Percentiles rank a stretch among this genome's conserved stretches.
These are phyloP conservation scores for Penicillium freii DNA, from an alignment of 2,329 filamentous ascomycete species.

Conservation along the genomic window DNA sequence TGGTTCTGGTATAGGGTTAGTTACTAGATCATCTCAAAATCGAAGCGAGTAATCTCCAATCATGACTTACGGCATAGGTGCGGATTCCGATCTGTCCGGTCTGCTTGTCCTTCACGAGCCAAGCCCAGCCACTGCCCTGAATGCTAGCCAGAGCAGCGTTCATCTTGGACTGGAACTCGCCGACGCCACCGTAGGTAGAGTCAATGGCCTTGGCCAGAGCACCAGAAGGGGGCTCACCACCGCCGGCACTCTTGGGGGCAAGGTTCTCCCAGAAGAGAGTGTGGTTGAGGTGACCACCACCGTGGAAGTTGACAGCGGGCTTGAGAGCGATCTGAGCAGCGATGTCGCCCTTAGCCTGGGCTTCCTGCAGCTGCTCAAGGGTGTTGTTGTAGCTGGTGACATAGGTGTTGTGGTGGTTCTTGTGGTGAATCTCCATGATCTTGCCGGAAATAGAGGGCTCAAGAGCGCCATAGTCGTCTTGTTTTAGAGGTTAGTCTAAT, in stretches of 20 bases:
- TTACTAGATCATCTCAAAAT: background rate
- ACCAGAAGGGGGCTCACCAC: slow-evolving; percentile 62
- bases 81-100: slow-evolving; percentile 57
- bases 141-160: slow-evolving; percentile 63
- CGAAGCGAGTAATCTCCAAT: background rate
- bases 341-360: slow-evolving; percentile 55
- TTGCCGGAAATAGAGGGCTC: slow-evolving; percentile 79
- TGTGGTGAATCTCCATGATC: slow-evolving; percentile 96
- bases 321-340: slow-evolving; percentile 58
- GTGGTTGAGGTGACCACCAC: slow-evolving; percentile 64
- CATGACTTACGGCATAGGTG: slow-evolving; percentile 59
- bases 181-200: slow-evolving; percentile 57
- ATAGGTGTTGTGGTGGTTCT: slow-evolving; percentile 92
- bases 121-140: slow-evolving; percentile 65
- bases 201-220: slow-evolving; percentile 59
- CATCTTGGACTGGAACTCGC: slow-evolving; percentile 61
- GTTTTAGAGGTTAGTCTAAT: slow-evolving; percentile 4
- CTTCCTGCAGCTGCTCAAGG: slow-evolving; percentile 66
- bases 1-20: slow-evolving; percentile 59
- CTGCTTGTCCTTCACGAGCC: slow-evolving; percentile 62
- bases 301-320: slow-evolving; percentile 64
- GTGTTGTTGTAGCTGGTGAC: slow-evolving; percentile 85
- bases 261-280: slow-evolving; percentile 67
- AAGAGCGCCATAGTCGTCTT: slow-evolving; percentile 95
- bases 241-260: slow-evolving; percentile 60